Evolutionary conservation across 768 basidiomycete genomes (phyloP).

Genomic region (Pisolithus tinctorius): DNA sequence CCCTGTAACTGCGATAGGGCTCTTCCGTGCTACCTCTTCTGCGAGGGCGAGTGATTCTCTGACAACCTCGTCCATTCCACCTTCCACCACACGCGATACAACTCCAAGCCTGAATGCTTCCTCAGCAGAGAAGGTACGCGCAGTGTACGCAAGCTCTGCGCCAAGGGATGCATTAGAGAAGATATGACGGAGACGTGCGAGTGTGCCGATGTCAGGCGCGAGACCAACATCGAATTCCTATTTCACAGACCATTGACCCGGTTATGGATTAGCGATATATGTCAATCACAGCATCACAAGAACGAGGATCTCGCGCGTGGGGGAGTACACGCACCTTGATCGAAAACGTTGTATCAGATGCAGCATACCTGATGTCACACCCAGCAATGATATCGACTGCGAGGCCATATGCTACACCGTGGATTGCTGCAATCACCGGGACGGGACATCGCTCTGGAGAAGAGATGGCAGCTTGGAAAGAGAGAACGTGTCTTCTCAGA

Average conservation of each 20-base stretch:
- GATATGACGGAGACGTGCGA: constrained; percentile 76
- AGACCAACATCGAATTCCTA: constrained; percentile 85
- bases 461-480: constrained; percentile 67
- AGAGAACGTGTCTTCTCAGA: constrained; percentile 39
- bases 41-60: constrained; percentile 62
- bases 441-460: constrained; percentile 61
- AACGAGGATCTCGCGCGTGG: too few species aligned
- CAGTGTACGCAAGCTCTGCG: constrained; percentile 73
- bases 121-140: constrained; percentile 55
- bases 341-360: constrained; percentile 53
- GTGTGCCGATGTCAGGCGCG: constrained; percentile 82
- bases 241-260: not conserved
- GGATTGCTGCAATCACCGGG: constrained; percentile 79
- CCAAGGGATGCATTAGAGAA: constrained; percentile 67
- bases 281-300: not conserved
- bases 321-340: constrained; percentile 52
- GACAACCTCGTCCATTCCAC: constrained; percentile 60
- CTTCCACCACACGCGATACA: constrained; percentile 63
- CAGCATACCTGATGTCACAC: constrained; percentile 76
- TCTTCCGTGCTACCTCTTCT: constrained; percentile 60
- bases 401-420: constrained; percentile 70
- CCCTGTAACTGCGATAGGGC: constrained; percentile 69
- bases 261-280: not conserved
- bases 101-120: constrained; percentile 70
- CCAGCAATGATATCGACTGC: constrained; percentile 64